Evolutionary conservation across 2,329 filamentous ascomycete genomes (phyloP).

Genomic region (Alternaria sp.): DNA sequence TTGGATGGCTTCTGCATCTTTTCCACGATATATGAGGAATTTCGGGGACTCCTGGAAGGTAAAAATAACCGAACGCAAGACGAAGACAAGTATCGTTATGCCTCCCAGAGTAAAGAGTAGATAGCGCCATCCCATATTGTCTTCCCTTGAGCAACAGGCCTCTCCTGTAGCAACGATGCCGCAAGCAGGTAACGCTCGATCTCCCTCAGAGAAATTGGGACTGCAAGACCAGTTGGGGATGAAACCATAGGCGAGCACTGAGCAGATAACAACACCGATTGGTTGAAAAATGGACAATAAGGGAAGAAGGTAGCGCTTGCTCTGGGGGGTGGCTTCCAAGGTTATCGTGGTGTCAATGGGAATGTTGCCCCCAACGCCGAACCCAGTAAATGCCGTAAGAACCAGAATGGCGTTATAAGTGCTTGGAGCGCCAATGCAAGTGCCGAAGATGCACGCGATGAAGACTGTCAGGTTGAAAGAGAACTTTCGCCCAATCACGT

Average conservation of each 20-base stretch:
- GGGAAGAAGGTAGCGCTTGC: conserved; percentile 61
- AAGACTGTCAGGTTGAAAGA: conserved; percentile 67
- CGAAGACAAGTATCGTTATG: conserved; percentile 55
- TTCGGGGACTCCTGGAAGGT: conserved; percentile 68
- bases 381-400: conserved; percentile 63
- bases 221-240: conserved; percentile 61
- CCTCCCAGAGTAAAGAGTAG: conserved; percentile 53
- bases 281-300: conserved; percentile 65
- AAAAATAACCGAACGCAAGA: conserved; percentile 64
- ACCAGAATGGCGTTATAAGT: conserved; percentile 62
- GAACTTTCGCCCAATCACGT: conserved; percentile 62
- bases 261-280: conserved; percentile 62
- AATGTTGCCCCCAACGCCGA: conserved; percentile 63
- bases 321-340: conserved; percentile 64
- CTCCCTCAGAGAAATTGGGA: conserved; percentile 59
- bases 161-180: conserved; percentile 40
- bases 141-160: conserved; percentile 48
- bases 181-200: conserved; percentile 57
- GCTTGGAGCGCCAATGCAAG: conserved; percentile 60
- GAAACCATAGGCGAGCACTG: conserved; percentile 62
- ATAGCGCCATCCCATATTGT: conserved; percentile 58
- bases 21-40: conserved; percentile 63
- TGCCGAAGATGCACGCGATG: conserved; percentile 63
- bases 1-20: conserved; percentile 61
- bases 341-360: conserved; percentile 65